Conservation (phyloP, 108 stramenopile species). For the Cyclotella distinguenda region DNA sequence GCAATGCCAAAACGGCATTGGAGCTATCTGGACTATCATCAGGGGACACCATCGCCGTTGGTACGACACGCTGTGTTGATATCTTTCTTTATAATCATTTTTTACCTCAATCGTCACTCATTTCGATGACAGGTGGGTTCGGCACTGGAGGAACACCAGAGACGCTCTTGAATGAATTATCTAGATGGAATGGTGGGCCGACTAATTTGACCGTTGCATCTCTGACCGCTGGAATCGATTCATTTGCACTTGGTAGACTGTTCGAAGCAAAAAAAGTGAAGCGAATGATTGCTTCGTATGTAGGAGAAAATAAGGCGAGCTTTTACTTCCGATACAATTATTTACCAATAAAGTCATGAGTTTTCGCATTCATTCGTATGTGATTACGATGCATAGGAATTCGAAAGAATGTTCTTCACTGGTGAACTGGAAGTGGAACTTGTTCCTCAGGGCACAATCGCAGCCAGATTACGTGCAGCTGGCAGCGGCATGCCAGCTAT, state of each 20-base stretch:
- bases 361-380: not conserved
- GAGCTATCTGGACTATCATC: slow-evolving; percentile 40
- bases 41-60: slow-evolving; percentile 48
- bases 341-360: not conserved
- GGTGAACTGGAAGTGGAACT: slow-evolving; percentile 88
- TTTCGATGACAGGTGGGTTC: slow-evolving; percentile 56
- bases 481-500: slow-evolving; percentile 92
- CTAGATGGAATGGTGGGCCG: slow-evolving; percentile 33
- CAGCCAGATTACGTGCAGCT: slow-evolving; percentile 80
- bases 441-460: slow-evolving; percentile 89
- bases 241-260: slow-evolving; percentile 74
- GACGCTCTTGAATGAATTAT: slow-evolving; percentile 63
- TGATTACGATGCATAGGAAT: slow-evolving; percentile 30
- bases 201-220: slow-evolving; percentile 77
- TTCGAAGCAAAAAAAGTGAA: slow-evolving; percentile 83
- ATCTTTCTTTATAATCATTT: not conserved
- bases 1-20: slow-evolving; percentile 45
- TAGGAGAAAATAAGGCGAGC: slow-evolving; percentile 87
- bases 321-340: not conserved
- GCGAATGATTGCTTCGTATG: slow-evolving; percentile 84
- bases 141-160: slow-evolving; percentile 78
- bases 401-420: slow-evolving; percentile 85
- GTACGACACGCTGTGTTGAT: not conserved
- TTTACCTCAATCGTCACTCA: not conserved
- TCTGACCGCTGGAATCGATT: slow-evolving; percentile 85